phyloP scores from a whole-genome alignment of 352 stramenopile species.

The Thraustochytrium striatum region DNA sequence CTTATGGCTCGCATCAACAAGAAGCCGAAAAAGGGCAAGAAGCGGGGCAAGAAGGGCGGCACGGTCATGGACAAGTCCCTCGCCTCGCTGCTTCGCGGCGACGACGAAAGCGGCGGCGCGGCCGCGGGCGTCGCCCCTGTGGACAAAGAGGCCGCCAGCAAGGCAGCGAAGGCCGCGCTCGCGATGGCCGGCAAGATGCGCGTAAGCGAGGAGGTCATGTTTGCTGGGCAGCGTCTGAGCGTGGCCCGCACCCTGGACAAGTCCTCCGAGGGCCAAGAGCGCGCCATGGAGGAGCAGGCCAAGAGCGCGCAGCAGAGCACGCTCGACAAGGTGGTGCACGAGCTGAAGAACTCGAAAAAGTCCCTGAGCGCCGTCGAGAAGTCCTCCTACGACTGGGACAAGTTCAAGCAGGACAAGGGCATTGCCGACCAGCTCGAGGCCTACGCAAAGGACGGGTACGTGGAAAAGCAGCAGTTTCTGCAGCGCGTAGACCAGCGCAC shows the following conservation, averaged over 20 bases:
- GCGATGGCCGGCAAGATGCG: slow-evolving; percentile 30
- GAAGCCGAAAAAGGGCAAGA: slow-evolving; percentile 7
- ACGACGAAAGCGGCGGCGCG: not conserved
- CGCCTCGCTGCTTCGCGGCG: not conserved
- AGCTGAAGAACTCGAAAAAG: slow-evolving; percentile 61
- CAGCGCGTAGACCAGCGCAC: slow-evolving; percentile 74
- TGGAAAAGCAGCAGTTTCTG: slow-evolving; percentile 84
- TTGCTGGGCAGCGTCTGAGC: slow-evolving; percentile 35
- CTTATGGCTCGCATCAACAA: too few relatives aligned
- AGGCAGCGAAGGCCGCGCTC: slow-evolving; percentile 17
- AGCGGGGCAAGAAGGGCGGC: not conserved
- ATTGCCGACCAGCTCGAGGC: slow-evolving; percentile 79
- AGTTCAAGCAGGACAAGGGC: slow-evolving; percentile 79
- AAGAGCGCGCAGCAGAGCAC: slow-evolving; percentile 3
- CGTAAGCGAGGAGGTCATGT: not conserved
- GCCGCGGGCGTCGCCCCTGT: not conserved
- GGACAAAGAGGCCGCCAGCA: slow-evolving; percentile 24
- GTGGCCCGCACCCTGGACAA: slow-evolving; percentile 14
- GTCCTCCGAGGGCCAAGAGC: not conserved
- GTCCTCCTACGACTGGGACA: slow-evolving; percentile 81
- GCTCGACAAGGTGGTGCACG: slow-evolving; percentile 32
- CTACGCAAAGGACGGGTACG: slow-evolving; percentile 78
- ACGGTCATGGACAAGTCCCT: slow-evolving; percentile 15
- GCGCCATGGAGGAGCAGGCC: not conserved
- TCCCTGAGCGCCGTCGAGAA: slow-evolving; percentile 84